Evolutionary conservation across 2,329 filamentous ascomycete species (phyloP), one percentile per base, ranked within the genome.

Genomic region (Aspergillus hortae): DNA sequence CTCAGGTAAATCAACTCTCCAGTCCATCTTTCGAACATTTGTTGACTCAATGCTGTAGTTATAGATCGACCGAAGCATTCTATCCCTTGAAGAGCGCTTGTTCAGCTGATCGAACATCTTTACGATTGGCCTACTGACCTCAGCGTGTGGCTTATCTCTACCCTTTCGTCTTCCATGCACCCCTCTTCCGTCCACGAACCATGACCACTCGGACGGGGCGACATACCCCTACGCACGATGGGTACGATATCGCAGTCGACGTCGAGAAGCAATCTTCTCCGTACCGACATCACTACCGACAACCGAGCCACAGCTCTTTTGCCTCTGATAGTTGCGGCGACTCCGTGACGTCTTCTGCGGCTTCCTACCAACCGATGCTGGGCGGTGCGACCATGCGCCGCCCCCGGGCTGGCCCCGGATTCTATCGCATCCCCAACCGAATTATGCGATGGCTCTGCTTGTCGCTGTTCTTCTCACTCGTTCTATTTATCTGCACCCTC

Each of bases 361-460:
- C 79, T 56, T 88, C 86, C 5, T 80, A 72, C 55, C 67, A 70
- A 40, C 72, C 71, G 15, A 74, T 77, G 64, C 61, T 75, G 36
- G 62, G 58, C 40, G 60, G 64, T 48, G 61, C 67, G 19, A 56
- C 60, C n/a, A 65, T 67, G 61, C 55, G 69, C 56, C 63, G 69
- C 48, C 61, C 62, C 50, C 69, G 68, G 51, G 61, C 66, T 17
- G 59, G 64, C 10, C 57, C 51, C 4, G 58, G 65, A 49, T 69
- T 80, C 48, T 89, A 88, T 62, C 79, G 85, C 30, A 72, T 92
- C 40, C 89, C 88, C 6, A 84, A 86, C 64, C 87, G 80, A 56
- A 82, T 94, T 53, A 84, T 89, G 51, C 81, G 90, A 61, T 95
- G 88, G 67, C 82, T 96, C 50, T 90, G 90, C 57, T 76, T 92